These are phyloP conservation scores for Austroboletus novae-zelandiae DNA, from an alignment of 1,284 basidiomycete species.

Conservation along the genomic window DNA sequence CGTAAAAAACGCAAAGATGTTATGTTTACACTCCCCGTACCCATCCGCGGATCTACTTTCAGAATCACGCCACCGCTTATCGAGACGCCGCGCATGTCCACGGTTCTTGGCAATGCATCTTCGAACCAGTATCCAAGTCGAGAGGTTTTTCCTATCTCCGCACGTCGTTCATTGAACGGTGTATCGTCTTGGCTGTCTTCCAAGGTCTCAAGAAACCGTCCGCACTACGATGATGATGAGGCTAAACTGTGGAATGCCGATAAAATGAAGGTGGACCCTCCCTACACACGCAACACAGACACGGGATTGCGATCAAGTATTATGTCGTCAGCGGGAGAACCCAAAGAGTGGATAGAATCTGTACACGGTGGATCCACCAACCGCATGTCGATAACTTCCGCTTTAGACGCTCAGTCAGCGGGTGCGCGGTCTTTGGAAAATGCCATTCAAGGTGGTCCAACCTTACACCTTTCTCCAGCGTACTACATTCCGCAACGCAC, in stretches of 20 bases:
- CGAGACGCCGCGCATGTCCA: conserved; percentile 27
- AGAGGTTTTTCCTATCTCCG: conserved; percentile 20
- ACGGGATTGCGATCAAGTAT: conserved; percentile 1
- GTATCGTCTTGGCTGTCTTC: conserved; percentile 37
- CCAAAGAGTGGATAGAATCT: conserved; percentile 4
- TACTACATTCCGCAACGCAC: neutral
- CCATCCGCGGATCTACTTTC: conserved; percentile 28
- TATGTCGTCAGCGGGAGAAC: conserved; percentile 3
- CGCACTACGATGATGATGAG: conserved; percentile 28
- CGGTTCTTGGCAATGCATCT: conserved; percentile 5
- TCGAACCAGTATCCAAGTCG: conserved; percentile 11
- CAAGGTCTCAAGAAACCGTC: conserved; percentile 22
- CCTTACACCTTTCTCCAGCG: neutral
- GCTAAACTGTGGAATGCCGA: conserved; percentile 39
- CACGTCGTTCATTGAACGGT: conserved; percentile 26
- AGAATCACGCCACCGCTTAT: conserved; percentile 29
- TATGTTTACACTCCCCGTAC: conserved; percentile 23
- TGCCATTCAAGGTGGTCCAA: conserved; percentile 6
- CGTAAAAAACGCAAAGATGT: neutral
- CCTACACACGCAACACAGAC: conserved; percentile 1
- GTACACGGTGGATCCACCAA: conserved; percentile 7
- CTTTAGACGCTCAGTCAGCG: conserved; percentile 7
- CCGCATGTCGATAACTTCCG: conserved; percentile 3
- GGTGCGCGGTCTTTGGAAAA: conserved; percentile 6
- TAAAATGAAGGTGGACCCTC: conserved; percentile 11